These are phyloP conservation scores for Geotrichum klebahnii DNA, from an alignment of 1,139 yeast genomes.

Conservation along the genomic window DNA sequence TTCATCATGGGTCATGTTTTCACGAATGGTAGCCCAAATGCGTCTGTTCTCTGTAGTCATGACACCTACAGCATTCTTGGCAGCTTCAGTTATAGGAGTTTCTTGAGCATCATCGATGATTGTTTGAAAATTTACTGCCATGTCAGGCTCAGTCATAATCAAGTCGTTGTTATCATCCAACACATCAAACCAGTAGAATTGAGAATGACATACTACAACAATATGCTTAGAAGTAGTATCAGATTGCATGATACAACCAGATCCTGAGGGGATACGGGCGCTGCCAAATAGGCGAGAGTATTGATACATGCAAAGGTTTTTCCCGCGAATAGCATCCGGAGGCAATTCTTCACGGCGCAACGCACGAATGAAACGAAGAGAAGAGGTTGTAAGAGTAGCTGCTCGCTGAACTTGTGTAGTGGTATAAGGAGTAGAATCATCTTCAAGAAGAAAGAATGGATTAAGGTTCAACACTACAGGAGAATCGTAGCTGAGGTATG, in stretches of 20 bases:
- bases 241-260: conserved; percentile 81
- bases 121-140: conserved; percentile 68
- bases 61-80: conserved; percentile 81
- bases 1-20: conserved; percentile 38
- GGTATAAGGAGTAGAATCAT: conserved; percentile 80
- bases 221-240: conserved; percentile 73
- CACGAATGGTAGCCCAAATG: conserved; percentile 75
- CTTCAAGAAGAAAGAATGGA: conserved; percentile 83
- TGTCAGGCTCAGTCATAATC: conserved; percentile 66
- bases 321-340: conserved; percentile 64
- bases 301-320: conserved; percentile 82
- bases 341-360: conserved; percentile 69
- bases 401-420: conserved; percentile 74
- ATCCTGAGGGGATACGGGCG: conserved; percentile 73
- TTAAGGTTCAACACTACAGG: conserved; percentile 81
- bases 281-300: conserved; percentile 82
- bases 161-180: conserved; percentile 67
- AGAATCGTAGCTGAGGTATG: conserved; percentile 79
- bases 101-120: conserved; percentile 67
- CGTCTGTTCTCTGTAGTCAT: conserved; percentile 84
- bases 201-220: conserved; percentile 79
- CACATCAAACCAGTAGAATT: conserved; percentile 91
- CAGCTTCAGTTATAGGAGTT: conserved; percentile 61
- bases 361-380: conserved; percentile 74
- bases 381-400: conserved; percentile 71